phyloP scores from a whole-genome alignment of 176 grass and related monocot genomes.

The Oryza coarctata region DNA sequence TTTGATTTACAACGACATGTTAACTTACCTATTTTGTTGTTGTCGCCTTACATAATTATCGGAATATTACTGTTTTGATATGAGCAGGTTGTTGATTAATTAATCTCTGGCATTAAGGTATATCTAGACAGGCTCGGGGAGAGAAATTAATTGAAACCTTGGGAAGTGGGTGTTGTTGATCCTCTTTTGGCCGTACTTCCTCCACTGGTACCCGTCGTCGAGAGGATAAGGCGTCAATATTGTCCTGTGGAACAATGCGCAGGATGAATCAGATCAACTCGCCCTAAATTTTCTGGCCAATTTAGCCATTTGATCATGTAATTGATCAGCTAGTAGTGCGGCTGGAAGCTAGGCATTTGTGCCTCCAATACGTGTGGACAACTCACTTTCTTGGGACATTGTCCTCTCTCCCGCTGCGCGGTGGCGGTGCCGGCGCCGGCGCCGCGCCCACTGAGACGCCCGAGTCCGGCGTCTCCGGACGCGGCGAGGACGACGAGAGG shows the following conservation, averaged over 20 bases:
- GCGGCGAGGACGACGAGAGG: background rate
- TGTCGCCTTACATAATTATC: background rate
- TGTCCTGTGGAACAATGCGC: constrained; percentile 24
- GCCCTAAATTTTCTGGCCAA: background rate
- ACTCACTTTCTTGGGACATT: constrained; percentile 39
- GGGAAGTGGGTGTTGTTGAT: constrained; percentile 45
- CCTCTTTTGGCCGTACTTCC: constrained; percentile 72
- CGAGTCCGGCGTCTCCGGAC: background rate
- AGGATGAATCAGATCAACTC: background rate
- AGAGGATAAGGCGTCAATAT: constrained; percentile 31
- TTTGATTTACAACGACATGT: background rate
- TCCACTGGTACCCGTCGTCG: constrained; percentile 60
- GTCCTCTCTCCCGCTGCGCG: constrained; percentile 4
- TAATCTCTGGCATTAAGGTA: background rate
- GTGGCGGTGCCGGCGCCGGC: background rate
- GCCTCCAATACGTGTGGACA: background rate
- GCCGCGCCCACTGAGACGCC: background rate
- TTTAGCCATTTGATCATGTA: background rate
- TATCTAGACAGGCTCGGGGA: background rate
- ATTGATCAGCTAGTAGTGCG: background rate
- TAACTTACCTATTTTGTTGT: background rate
- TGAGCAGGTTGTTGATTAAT: background rate
- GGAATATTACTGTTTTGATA: too few species aligned
- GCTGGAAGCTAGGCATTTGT: background rate
- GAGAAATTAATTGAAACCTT: constrained; percentile 38